A percentile compares a stretch with the other conserved stretches of the same genome.
Evolutionary conservation across 2,329 filamentous ascomycete species (phyloP).

Genomic region (Knufia petricola): DNA sequence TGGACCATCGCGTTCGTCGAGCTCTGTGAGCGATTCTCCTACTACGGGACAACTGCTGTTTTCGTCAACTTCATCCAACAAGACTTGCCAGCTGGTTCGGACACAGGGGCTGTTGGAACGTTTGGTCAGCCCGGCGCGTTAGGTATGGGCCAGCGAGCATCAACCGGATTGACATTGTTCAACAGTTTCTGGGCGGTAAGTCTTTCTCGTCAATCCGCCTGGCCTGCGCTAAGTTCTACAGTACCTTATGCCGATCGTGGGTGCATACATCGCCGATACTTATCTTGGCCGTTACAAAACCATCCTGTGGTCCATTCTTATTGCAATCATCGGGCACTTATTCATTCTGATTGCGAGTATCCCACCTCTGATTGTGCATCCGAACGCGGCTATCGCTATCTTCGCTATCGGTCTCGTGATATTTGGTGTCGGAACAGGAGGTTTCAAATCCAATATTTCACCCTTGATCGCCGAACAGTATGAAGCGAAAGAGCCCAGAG

Average conservation of each 20-base stretch:
- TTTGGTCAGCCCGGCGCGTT: conserved; percentile 46
- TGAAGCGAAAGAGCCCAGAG: conserved; percentile 37
- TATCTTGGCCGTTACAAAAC: conserved; percentile 61
- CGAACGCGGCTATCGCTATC: conserved; percentile 51
- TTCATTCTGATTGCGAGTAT: conserved; percentile 58
- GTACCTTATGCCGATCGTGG: conserved; percentile 50
- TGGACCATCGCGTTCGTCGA: conserved; percentile 22
- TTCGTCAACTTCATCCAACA: conserved; percentile 54
- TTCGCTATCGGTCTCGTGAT: conserved; percentile 69
- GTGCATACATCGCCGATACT: conserved; percentile 56
- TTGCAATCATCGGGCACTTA: conserved; percentile 57
- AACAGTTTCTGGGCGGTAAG: conserved; percentile 57
- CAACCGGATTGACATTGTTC: conserved; percentile 43
- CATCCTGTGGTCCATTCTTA: conserved; percentile 54
- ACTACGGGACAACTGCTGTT: conserved; percentile 22
- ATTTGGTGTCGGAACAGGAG: conserved; percentile 65
- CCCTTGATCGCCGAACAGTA: conserved; percentile 62
- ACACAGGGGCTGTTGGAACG: conserved; percentile 43
- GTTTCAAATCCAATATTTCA: conserved; percentile 73
- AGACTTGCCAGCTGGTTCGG: conserved; percentile 44
- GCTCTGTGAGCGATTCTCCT: conserved; percentile 22
- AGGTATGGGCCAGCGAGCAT: conserved; percentile 49
- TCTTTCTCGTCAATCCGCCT: no score
- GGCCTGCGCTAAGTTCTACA: no score
- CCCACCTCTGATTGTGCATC: conserved; percentile 51